Evolutionary conservation across 768 basidiomycete genomes (phyloP).

Genomic region (Lenzites betulinus): DNA sequence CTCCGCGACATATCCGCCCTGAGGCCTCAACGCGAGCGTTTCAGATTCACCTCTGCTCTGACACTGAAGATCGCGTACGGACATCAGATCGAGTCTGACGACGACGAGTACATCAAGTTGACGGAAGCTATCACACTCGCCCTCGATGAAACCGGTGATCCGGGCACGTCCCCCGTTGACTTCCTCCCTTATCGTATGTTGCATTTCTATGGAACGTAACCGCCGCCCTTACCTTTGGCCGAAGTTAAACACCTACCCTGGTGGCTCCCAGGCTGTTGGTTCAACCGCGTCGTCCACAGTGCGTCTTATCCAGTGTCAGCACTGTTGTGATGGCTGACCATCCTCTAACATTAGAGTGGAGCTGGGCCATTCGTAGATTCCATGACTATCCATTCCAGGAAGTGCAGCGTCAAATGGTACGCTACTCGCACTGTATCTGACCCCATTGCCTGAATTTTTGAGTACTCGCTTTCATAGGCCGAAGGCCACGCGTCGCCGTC

Average conservation of each 20-base stretch:
- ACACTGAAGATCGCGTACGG: slow-evolving; percentile 26
- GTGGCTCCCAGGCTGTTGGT: slow-evolving; percentile 23
- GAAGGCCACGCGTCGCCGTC: slow-evolving; percentile 15
- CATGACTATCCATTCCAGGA: slow-evolving; percentile 19
- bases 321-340: not conserved
- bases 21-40: not conserved
- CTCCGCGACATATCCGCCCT: not conserved
- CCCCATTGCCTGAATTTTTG: not conserved
- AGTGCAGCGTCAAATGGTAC: slow-evolving; percentile 16
- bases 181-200: slow-evolving; percentile 20
- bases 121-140: slow-evolving; percentile 20
- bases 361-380: slow-evolving; percentile 16
- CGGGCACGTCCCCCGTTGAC: slow-evolving; percentile 20
- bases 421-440: not conserved
- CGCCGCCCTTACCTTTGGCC: not conserved
- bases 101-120: slow-evolving; percentile 22
- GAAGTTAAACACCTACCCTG: slow-evolving; percentile 21
- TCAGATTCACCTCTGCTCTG: slow-evolving; percentile 16
- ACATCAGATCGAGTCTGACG: slow-evolving; percentile 13
- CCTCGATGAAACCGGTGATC: slow-evolving; percentile 18
- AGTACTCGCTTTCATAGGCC: not conserved
- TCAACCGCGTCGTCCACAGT: slow-evolving; percentile 24
- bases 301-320: not conserved
- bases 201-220: not conserved
- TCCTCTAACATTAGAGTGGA: slow-evolving; percentile 4